These are phyloP conservation scores for Pseudonitzschia delicatissima DNA, from an alignment of 108 stramenopile genomes.

Conservation along the genomic window DNA sequence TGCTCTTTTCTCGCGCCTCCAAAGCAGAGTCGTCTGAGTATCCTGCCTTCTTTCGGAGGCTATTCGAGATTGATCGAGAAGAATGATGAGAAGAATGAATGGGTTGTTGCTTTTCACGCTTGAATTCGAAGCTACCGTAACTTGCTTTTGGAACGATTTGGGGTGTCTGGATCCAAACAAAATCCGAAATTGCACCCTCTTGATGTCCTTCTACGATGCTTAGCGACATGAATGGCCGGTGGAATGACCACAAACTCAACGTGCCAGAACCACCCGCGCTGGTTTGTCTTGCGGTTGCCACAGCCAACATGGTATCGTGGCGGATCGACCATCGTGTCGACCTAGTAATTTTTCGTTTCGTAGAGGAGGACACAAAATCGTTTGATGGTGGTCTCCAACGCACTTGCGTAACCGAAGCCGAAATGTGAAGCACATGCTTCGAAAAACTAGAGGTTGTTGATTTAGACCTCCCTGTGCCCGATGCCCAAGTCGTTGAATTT, in stretches of 20 bases:
- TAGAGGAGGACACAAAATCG: background rate
- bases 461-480: conserved; percentile 2
- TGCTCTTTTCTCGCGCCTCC: background rate
- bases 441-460: background rate
- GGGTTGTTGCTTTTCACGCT: background rate
- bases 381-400: conserved; percentile 66
- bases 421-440: conserved; percentile 48
- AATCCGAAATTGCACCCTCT: conserved; percentile 73
- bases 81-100: background rate
- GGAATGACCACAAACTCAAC: conserved; percentile 64
- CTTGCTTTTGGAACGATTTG: background rate
- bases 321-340: conserved; percentile 30
- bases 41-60: background rate
- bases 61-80: background rate
- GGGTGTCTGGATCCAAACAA: conserved; percentile 68
- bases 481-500: background rate
- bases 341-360: background rate
- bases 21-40: conserved; percentile 7
- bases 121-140: background rate
- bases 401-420: conserved; percentile 69
- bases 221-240: conserved; percentile 73
- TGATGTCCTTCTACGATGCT: conserved; percentile 73
- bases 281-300: conserved; percentile 74
- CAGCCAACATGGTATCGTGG: conserved; percentile 79
- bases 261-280: conserved; percentile 72